These are phyloP conservation scores for Wickerhamomyces kurtzmanii DNA, from an alignment of 805 yeast species.

Conservation along the genomic window DNA sequence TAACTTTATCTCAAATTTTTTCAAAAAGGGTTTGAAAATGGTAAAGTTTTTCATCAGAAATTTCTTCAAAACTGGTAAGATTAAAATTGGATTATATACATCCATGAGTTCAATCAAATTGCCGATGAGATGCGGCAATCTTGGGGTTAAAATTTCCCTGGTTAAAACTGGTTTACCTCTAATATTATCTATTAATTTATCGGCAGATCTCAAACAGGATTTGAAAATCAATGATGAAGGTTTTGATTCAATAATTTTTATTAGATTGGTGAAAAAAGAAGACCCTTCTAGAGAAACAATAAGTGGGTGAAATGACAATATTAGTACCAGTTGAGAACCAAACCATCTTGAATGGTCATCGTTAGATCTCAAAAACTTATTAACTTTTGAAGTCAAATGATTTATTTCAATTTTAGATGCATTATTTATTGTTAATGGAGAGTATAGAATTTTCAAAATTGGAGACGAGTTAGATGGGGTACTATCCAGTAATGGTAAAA, in stretches of 20 bases:
- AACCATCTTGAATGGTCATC: conserved; percentile 23
- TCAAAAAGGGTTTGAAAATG: conserved; percentile 72
- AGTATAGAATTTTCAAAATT: conserved; percentile 13
- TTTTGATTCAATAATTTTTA: conserved; percentile 24
- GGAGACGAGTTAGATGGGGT: conserved; percentile 12
- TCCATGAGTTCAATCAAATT: conserved; percentile 35
- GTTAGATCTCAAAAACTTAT: conserved; percentile 22
- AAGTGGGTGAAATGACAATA: conserved; percentile 13
- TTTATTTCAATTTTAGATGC: conserved; percentile 40
- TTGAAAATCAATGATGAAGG: conserved; percentile 19
- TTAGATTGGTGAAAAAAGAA: conserved; percentile 22
- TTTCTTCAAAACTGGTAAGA: conserved; percentile 29
- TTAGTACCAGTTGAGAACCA: conserved; percentile 22
- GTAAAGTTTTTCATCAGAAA: conserved; percentile 55
- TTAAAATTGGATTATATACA: conserved; percentile 24
- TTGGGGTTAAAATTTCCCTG: conserved; percentile 77
- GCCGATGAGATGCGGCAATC: conserved; percentile 51
- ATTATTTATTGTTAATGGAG: conserved; percentile 20
- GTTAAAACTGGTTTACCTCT: conserved; percentile 79
- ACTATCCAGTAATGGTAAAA: conserved; percentile 9
- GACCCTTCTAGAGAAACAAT: conserved; percentile 26
- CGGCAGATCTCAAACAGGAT: conserved; percentile 19
- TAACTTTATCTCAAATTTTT: conserved; percentile 43
- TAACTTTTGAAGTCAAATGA: conserved; percentile 32
- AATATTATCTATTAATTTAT: conserved; percentile 28